Conservation (phyloP, 2,329 filamentous ascomycete genomes). For the Beauveria caledonica region DNA sequence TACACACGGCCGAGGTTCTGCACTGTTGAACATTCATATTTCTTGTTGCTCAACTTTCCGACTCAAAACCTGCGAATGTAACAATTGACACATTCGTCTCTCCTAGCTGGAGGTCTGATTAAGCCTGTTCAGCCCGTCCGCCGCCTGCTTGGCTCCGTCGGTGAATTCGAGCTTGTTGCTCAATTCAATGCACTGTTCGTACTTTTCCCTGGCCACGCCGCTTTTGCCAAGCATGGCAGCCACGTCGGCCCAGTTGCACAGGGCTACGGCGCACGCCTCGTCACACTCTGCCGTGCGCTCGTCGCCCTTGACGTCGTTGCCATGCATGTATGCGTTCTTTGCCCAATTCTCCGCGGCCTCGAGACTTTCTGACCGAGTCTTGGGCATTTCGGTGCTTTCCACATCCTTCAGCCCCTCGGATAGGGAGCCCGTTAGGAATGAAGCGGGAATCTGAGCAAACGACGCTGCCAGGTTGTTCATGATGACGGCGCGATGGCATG, state of each 20-base stretch:
- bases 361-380: slow-evolving; percentile 53
- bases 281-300: slow-evolving; percentile 73
- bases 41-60: too few relatives aligned
- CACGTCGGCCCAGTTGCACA: slow-evolving; percentile 82
- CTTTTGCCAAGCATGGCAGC: slow-evolving; percentile 63
- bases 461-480: slow-evolving; percentile 79
- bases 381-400: slow-evolving; percentile 24
- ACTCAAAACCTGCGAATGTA: not conserved
- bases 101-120: slow-evolving; percentile 7
- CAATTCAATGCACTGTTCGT: slow-evolving; percentile 58
- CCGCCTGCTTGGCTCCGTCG: slow-evolving; percentile 43
- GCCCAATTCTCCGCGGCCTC: slow-evolving; percentile 72
- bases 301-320: slow-evolving; percentile 55
- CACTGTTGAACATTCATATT: not conserved
- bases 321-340: slow-evolving; percentile 62
- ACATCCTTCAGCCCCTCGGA: slow-evolving; percentile 22
- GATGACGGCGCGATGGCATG: slow-evolving; percentile 72
- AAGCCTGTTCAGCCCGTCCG: slow-evolving; percentile 37
- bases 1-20: not conserved
- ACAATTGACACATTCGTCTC: not conserved
- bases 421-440: slow-evolving; percentile 20
- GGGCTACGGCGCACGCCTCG: slow-evolving; percentile 69
- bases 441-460: slow-evolving; percentile 57
- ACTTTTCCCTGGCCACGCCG: slow-evolving; percentile 58
- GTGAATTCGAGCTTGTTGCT: slow-evolving; percentile 45